A percentile compares a stretch with the other conserved stretches of the same genome.
phyloP scores from a whole-genome alignment of 257 asterid genomes.

The Prunella vulgaris region DNA sequence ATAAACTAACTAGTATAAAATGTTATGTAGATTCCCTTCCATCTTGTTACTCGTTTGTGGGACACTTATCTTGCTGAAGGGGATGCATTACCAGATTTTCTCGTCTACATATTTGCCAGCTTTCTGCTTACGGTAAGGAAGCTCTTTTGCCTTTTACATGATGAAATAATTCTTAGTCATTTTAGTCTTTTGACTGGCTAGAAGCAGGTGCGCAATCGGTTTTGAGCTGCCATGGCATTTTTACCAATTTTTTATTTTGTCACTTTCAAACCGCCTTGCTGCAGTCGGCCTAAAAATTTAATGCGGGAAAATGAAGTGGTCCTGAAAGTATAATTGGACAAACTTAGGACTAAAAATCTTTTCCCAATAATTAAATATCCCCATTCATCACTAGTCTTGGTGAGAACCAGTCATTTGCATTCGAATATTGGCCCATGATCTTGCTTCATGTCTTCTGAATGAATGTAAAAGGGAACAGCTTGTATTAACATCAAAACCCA shows the following conservation, averaged over 20 bases:
- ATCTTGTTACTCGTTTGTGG: constrained; percentile 90
- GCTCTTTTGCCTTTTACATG: neutral
- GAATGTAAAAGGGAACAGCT: neutral
- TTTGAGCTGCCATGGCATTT: no score
- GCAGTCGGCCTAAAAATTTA: no score
- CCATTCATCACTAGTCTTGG: neutral
- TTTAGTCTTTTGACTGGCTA: no score
- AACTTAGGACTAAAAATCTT: no score
- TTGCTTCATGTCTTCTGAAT: neutral
- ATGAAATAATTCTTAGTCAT: neutral
- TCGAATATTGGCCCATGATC: neutral
- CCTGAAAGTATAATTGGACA: no score
- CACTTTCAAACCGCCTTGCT: no score
- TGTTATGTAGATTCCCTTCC: constrained; percentile 68
- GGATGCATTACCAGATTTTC: constrained; percentile 91
- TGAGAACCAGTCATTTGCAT: no score
- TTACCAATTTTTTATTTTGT: no score
- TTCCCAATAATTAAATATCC: no score
- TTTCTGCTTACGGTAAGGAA: constrained; percentile 74
- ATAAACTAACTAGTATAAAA: constrained; percentile 22
- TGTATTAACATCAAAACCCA: neutral
- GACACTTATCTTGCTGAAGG: constrained; percentile 99
- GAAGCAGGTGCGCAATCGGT: no score
- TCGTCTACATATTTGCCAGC: constrained; percentile 91
- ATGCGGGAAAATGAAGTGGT: no score